A percentile compares a stretch with the other conserved stretches of the same genome.
These are phyloP conservation scores for Ceratobasidium papillatum DNA, from an alignment of 1,284 basidiomycete species.

Conservation along the genomic window DNA sequence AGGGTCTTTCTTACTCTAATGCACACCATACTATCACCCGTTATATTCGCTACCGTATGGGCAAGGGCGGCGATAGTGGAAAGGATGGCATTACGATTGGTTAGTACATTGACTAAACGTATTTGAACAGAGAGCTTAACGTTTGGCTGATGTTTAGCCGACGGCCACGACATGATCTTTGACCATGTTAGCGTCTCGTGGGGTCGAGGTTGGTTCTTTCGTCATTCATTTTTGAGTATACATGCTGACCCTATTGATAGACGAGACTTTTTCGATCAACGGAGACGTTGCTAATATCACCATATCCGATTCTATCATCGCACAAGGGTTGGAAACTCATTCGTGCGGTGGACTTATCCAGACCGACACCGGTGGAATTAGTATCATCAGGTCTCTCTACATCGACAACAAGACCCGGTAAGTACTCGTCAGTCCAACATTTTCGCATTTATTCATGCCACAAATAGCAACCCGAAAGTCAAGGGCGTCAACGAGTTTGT, in stretches of 20 bases:
- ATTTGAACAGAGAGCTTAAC: not conserved
- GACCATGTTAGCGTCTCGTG: constrained; percentile 55
- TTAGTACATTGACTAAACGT: not conserved
- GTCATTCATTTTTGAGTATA: not conserved
- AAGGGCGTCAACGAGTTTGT: constrained; percentile 55
- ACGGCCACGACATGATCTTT: constrained; percentile 55
- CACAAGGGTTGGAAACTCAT: constrained; percentile 54
- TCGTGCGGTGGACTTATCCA: constrained; percentile 55
- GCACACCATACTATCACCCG: constrained; percentile 54
- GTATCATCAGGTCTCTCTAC: constrained; percentile 54
- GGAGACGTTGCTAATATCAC: constrained; percentile 55
- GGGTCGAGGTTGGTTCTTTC: constrained; percentile 48
- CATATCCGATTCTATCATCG: constrained; percentile 54
- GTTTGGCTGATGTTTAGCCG: constrained; percentile 49
- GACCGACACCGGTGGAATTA: constrained; percentile 53
- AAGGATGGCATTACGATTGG: constrained; percentile 48
- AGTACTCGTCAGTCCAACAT: not conserved
- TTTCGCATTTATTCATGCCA: not conserved
- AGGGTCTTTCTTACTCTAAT: constrained; percentile 39
- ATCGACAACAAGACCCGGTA: constrained; percentile 54
- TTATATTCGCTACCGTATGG: constrained; percentile 55
- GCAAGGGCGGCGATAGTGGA: constrained; percentile 51
- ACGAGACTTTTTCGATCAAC: constrained; percentile 55
- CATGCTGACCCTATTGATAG: constrained; percentile 24
- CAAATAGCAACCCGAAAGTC: constrained; percentile 52